phyloP scores from a whole-genome alignment of 2,329 filamentous ascomycete genomes.

The Xylariaceae sp. region DNA sequence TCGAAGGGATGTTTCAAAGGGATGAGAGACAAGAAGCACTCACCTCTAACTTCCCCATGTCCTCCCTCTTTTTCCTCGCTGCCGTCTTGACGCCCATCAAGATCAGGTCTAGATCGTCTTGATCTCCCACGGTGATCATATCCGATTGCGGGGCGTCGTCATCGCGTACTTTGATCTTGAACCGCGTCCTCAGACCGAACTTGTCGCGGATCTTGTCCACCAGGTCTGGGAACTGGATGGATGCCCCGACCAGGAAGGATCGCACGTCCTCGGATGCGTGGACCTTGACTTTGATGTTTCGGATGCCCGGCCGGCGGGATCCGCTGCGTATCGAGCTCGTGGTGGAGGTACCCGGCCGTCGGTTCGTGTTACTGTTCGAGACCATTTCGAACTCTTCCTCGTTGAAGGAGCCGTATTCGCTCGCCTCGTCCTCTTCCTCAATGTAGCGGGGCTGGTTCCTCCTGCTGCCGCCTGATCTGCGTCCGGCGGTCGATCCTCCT shows the following conservation, averaged over 20 bases:
- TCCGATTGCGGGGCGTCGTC: conserved; percentile 69
- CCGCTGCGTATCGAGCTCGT: conserved; percentile 46
- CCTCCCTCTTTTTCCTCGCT: conserved; percentile 67
- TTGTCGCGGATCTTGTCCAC: conserved; percentile 78
- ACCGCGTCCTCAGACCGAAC: conserved; percentile 69
- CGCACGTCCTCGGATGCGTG: conserved; percentile 78
- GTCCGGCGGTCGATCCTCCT: too few species aligned
- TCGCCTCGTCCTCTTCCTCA: conserved; percentile 74
- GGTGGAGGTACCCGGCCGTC: conserved; percentile 41
- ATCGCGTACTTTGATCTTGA: conserved; percentile 85
- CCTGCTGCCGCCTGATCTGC: conserved; percentile 36
- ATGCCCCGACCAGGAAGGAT: conserved; percentile 78
- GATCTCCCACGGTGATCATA: conserved; percentile 95
- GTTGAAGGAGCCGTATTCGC: conserved; percentile 68
- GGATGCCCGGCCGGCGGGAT: conserved; percentile 60
- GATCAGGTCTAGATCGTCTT: conserved; percentile 91
- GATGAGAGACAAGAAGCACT: conserved; percentile 39
- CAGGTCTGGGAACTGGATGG: conserved; percentile 70
- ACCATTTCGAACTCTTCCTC: conserved; percentile 79
- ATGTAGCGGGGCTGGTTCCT: conserved; percentile 57
- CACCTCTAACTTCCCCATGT: conserved; percentile 94
- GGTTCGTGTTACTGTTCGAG: too few species aligned
- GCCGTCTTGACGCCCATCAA: conserved; percentile 62
- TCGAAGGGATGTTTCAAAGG: too few species aligned
- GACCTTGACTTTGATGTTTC: conserved; percentile 84